phyloP scores from a whole-genome alignment of 2,329 filamentous ascomycete species.

The Fusarium proliferatum region DNA sequence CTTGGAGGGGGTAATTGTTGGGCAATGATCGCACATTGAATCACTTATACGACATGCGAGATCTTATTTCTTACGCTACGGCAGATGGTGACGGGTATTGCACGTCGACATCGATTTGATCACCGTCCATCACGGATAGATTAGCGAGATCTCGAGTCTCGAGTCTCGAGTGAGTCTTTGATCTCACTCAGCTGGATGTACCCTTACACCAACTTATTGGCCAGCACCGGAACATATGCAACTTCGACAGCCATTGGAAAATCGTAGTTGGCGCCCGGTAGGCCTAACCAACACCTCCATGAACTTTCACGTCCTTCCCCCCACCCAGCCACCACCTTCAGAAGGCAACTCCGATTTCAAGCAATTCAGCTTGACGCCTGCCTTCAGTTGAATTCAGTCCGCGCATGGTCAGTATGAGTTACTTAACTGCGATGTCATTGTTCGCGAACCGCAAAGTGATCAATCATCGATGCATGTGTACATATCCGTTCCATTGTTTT shows the following conservation, averaged over 20 bases:
- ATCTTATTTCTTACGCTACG: background rate
- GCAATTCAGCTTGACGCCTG: background rate
- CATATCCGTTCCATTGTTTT: background rate
- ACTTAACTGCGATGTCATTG: background rate
- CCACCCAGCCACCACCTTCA: background rate
- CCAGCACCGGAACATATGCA: background rate
- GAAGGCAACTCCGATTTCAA: background rate
- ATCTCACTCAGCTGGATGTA: background rate
- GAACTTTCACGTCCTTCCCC: background rate
- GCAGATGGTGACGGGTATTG: background rate
- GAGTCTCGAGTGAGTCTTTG: background rate
- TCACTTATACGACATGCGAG: background rate
- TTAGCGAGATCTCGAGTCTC: conserved; percentile 29
- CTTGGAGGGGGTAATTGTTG: background rate
- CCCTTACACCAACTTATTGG: background rate
- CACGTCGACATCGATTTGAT: background rate
- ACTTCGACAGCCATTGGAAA: background rate
- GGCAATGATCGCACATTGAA: background rate
- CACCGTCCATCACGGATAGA: conserved; percentile 20
- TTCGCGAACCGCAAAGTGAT: background rate
- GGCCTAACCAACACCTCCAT: background rate
- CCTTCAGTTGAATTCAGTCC: background rate
- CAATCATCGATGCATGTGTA: background rate
- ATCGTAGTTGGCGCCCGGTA: background rate
- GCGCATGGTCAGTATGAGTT: background rate